phyloP scores from a whole-genome alignment of 2,329 filamentous ascomycete species.

The Drechslerella dactyloides region DNA sequence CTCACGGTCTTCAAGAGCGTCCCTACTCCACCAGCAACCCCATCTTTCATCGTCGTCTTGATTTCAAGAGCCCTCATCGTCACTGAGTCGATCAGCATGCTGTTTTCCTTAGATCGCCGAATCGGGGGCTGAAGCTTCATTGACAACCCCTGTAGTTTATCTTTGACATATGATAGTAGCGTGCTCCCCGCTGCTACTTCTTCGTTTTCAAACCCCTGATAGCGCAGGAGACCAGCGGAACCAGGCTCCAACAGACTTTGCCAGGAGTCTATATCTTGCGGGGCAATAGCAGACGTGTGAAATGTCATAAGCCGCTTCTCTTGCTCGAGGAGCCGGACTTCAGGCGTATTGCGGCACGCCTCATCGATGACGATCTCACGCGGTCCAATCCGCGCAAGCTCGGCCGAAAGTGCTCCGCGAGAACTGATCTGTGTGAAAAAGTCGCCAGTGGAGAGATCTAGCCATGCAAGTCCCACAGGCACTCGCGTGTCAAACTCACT shows the following conservation, averaged over 20 bases:
- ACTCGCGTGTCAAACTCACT: slow-evolving; percentile 33
- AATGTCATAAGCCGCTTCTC: slow-evolving; percentile 65
- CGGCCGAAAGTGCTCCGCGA: slow-evolving; percentile 74
- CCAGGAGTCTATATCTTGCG: slow-evolving; percentile 74
- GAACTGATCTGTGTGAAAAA: slow-evolving; percentile 84
- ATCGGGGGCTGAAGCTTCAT: slow-evolving; percentile 84
- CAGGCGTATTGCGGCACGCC: slow-evolving; percentile 19
- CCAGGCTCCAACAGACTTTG: slow-evolving; percentile 73
- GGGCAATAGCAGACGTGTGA: slow-evolving; percentile 64
- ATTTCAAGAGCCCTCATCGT: slow-evolving; percentile 90
- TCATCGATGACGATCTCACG: slow-evolving; percentile 80
- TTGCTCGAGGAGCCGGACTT: slow-evolving; percentile 63
- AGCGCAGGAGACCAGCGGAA: slow-evolving; percentile 65
- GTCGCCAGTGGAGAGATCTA: slow-evolving; percentile 92
- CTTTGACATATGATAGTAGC: slow-evolving; percentile 82
- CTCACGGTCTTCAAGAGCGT: slow-evolving; percentile 89
- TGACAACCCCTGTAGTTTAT: slow-evolving; percentile 75
- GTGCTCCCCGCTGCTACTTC: slow-evolving; percentile 80
- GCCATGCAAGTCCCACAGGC: slow-evolving; percentile 80
- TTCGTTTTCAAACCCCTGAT: slow-evolving; percentile 67
- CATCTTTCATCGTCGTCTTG: slow-evolving; percentile 81
- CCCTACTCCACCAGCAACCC: slow-evolving; percentile 69
- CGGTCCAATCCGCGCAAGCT: slow-evolving; percentile 80
- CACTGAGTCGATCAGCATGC: slow-evolving; percentile 90
- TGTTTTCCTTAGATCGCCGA: slow-evolving; percentile 74